phyloP scores from a whole-genome alignment of 2,329 filamentous ascomycete species.

The Penicillium sumatraense region DNA sequence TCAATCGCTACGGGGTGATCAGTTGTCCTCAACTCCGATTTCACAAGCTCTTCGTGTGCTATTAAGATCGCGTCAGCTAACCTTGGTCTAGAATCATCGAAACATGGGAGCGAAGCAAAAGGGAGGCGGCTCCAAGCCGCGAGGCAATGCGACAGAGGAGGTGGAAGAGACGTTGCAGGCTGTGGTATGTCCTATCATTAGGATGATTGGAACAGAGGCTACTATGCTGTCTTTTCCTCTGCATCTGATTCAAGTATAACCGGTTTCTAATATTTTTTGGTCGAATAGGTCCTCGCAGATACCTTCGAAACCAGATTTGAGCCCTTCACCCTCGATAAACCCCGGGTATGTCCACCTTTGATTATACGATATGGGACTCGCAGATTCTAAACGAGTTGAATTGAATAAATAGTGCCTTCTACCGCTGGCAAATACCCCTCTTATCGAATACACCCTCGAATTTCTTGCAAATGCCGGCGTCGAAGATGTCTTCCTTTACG shows the following conservation, averaged over 20 bases:
- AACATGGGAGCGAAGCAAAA: constrained; percentile 44
- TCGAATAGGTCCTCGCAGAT: constrained; percentile 80
- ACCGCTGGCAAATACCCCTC: constrained; percentile 86
- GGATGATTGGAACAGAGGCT: not conserved
- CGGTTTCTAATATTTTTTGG: constrained; percentile 14
- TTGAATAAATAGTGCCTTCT: constrained; percentile 76
- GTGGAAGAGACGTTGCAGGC: constrained; percentile 67
- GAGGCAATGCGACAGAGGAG: constrained; percentile 57
- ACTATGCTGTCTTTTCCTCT: not conserved
- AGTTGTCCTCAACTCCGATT: not conserved
- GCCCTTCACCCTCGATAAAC: constrained; percentile 86
- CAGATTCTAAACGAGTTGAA: constrained; percentile 9
- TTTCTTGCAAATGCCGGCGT: constrained; percentile 94
- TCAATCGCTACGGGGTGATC: not conserved
- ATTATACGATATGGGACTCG: not conserved
- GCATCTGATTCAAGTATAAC: not conserved
- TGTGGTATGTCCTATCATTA: constrained; percentile 53
- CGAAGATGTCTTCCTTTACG: constrained; percentile 93
- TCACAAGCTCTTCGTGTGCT: not conserved
- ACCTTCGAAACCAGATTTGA: constrained; percentile 91
- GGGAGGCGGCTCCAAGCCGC: constrained; percentile 36
- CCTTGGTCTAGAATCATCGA: constrained; percentile 6
- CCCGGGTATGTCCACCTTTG: constrained; percentile 67
- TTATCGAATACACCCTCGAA: constrained; percentile 97
- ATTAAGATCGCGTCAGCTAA: constrained; percentile 4